These are phyloP conservation scores for Xylaria venustula DNA, from an alignment of 495 filamentous ascomycete genomes.

Conservation along the genomic window DNA sequence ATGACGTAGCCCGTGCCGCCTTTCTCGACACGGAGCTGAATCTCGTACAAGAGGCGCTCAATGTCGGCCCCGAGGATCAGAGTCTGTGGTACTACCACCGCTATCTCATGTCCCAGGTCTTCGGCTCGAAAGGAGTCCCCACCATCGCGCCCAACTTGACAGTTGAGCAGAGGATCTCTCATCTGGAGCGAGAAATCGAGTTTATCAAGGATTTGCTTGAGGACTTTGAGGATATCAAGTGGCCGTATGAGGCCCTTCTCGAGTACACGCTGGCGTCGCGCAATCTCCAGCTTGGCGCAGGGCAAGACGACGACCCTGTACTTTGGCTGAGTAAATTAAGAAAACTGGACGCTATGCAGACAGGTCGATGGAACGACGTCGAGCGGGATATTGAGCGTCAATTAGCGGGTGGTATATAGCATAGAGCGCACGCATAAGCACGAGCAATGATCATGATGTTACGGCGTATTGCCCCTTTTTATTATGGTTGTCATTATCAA, in stretches of 20 bases:
- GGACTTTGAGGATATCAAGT: conserved; percentile 72
- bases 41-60: conserved; percentile 71
- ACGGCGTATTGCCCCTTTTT: not conserved
- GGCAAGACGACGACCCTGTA: conserved; percentile 48
- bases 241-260: conserved; percentile 76
- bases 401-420: not conserved
- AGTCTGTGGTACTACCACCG: conserved; percentile 94
- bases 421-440: not conserved
- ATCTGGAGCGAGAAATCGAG: conserved; percentile 66
- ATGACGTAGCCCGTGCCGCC: conserved; percentile 56
- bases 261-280: conserved; percentile 56
- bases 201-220: conserved; percentile 70
- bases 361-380: conserved; percentile 66
- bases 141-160: conserved; percentile 64
- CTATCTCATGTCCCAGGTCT: conserved; percentile 56
- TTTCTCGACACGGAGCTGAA: conserved; percentile 77
- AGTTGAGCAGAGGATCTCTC: conserved; percentile 58
- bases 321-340: conserved; percentile 64
- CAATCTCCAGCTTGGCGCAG: conserved; percentile 37
- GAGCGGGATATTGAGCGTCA: conserved; percentile 35
- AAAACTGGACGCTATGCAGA: conserved; percentile 67
- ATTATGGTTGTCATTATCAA: not conserved
- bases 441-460: conserved; percentile 1
- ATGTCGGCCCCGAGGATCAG: conserved; percentile 86
- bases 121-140: conserved; percentile 35